Evolutionary conservation across 2,329 filamentous ascomycete genomes (phyloP).

Genomic region (Aspergillus fumigatus): DNA sequence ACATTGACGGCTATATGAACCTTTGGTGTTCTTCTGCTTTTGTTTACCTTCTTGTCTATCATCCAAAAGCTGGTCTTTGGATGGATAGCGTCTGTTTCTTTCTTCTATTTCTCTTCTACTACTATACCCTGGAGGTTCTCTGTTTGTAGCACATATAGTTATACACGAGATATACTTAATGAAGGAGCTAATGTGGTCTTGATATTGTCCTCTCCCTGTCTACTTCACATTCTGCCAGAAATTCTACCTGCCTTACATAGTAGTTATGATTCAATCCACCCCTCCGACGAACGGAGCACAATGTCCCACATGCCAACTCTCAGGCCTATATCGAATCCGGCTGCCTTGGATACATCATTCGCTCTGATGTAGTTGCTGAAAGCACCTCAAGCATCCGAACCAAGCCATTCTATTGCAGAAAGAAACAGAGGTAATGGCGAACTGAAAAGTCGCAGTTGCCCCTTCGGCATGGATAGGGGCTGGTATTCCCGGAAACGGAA

Average conservation of each 20-base stretch:
- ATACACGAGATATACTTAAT: neutral
- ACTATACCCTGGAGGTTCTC: neutral
- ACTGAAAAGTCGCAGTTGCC: too few species aligned
- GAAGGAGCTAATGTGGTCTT: neutral
- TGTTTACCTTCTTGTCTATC: constrained; percentile 1
- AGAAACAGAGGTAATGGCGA: neutral
- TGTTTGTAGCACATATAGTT: neutral
- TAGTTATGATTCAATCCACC: neutral
- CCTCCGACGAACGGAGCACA: neutral
- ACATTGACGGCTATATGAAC: constrained; percentile 14
- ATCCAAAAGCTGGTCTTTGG: constrained; percentile 7
- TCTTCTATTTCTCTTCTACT: neutral
- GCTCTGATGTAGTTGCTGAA: neutral
- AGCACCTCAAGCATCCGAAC: neutral
- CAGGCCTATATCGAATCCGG: neutral
- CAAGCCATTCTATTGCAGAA: neutral
- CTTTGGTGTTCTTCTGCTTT: constrained; percentile 9
- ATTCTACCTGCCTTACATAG: neutral
- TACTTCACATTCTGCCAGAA: neutral
- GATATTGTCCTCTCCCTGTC: neutral
- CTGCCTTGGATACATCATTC: neutral
- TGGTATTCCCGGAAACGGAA: neutral
- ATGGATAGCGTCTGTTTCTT: constrained; percentile 8
- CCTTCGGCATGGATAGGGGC: too few species aligned
- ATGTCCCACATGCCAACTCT: neutral